Evolutionary conservation across 257 asterid species (phyloP), one percentile per base, ranked within the genome.

Genomic region (Primulina huaijiensis): DNA sequence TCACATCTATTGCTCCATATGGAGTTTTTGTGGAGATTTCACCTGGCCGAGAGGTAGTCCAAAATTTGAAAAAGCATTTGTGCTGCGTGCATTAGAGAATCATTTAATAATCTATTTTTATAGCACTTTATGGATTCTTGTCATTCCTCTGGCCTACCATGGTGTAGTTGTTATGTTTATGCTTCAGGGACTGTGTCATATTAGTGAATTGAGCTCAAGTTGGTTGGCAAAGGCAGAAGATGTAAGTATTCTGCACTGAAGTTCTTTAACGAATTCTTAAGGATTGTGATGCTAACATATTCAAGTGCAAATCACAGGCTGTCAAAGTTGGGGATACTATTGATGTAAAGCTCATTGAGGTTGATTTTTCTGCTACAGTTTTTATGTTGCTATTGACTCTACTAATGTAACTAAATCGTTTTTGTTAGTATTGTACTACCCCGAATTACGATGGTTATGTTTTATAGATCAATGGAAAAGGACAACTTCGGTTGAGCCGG

Each of bases 261-360:
- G 25, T 77, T 46, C 62, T 58, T 69, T 31, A n/a, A 37, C 30
- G 53, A 20, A 37, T 58, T 66, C 71, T 53, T 50, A 30, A 67
- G 58, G 29, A 55, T 29, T 53, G 23, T 78, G 64, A 71, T 76
- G 31, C 70, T 78, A 62, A 77, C 74, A 65, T 69, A 34, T 70
- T 72, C 72, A 70, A 30, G 72, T 76, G 40, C 55, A 37, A 73
- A 40, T 65, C 58, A 64, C 84, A 92, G 98, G 98, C 80, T 76
- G 78, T 88, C 79, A 87, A 93, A 86, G 92, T 89, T 68, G 99
- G 99, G 71, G 99, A 93, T 56, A 92, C 83, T 60, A 69, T 93
- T 76, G 99, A 93, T 85, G 97, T 93, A 77, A 90, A 90, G 82
- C 92, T 93, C 79, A 90, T 93, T 77, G 97, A 93, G 97, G 98